Evolutionary conservation across 2,329 filamentous ascomycete genomes (phyloP).

Genomic region (Microsporum ferrugineum): DNA sequence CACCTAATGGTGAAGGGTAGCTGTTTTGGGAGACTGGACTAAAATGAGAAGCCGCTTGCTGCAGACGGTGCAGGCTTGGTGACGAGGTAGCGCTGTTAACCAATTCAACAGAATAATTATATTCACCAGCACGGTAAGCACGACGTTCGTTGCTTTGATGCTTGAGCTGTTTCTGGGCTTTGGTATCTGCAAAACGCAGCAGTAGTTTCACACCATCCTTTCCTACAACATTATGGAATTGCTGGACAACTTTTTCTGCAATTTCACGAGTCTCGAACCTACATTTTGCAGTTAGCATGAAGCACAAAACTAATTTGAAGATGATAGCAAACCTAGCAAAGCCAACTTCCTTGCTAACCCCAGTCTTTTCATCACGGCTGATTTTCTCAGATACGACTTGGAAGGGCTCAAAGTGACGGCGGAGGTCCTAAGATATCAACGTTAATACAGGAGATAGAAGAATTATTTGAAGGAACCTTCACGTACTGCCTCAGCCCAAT

Average conservation of each 20-base stretch:
- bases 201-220: conserved; percentile 75
- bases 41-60: conserved; percentile 30
- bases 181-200: conserved; percentile 93
- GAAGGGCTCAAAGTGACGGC: conserved; percentile 47
- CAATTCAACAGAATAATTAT: conserved; percentile 51
- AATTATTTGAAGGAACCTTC: not conserved
- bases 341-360: conserved; percentile 89
- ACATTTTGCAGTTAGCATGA: not conserved
- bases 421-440: conserved; percentile 49
- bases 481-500: conserved; percentile 77
- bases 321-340: conserved; percentile 66
- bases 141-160: conserved; percentile 89
- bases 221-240: conserved; percentile 71
- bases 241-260: conserved; percentile 77
- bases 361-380: conserved; percentile 71
- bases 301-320: not conserved
- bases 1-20: conserved; percentile 33
- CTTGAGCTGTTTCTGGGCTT: conserved; percentile 93
- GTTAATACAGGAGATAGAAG: conserved; percentile 9
- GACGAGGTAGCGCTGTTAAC: conserved; percentile 36
- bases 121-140: conserved; percentile 92
- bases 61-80: conserved; percentile 32
- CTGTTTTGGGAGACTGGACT: conserved; percentile 34
- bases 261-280: conserved; percentile 85
- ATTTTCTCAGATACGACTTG: conserved; percentile 88